Conservation (phyloP, 208 protist species). For the Leishmania guyanensis region DNA sequence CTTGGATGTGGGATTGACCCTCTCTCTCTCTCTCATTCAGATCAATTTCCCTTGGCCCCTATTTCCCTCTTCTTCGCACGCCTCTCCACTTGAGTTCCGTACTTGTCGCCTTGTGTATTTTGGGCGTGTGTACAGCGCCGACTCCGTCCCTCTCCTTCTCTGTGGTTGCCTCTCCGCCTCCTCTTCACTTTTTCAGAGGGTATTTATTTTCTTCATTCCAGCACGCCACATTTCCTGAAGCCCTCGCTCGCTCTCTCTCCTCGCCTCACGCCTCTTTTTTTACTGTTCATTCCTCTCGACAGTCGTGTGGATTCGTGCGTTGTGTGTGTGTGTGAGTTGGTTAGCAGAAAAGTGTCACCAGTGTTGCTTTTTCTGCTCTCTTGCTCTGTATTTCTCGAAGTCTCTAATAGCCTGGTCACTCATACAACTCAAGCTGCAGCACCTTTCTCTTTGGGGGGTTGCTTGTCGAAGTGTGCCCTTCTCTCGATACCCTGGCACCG, state of each 20-base stretch:
- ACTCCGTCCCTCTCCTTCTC: not conserved
- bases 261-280: not conserved
- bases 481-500: not conserved
- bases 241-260: not conserved
- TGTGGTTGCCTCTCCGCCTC: not conserved
- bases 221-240: not conserved
- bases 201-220: not conserved
- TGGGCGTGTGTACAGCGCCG: not conserved
- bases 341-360: not conserved
- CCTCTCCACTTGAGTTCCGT: not conserved
- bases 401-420: not conserved
- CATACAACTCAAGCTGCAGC: not conserved
- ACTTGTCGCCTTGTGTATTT: not conserved
- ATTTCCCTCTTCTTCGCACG: not conserved
- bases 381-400: not conserved
- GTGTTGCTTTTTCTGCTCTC: not conserved
- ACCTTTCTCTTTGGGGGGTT: not conserved
- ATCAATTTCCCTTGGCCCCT: not conserved
- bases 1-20: not conserved
- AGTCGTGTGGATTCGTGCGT: not conserved
- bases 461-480: not conserved
- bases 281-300: not conserved
- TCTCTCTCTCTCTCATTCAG: not conserved
- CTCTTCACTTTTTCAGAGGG: not conserved
- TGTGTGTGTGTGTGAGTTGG: not conserved